Conservation (phyloP, 768 basidiomycete genomes). For the Pisolithus sp. region DNA sequence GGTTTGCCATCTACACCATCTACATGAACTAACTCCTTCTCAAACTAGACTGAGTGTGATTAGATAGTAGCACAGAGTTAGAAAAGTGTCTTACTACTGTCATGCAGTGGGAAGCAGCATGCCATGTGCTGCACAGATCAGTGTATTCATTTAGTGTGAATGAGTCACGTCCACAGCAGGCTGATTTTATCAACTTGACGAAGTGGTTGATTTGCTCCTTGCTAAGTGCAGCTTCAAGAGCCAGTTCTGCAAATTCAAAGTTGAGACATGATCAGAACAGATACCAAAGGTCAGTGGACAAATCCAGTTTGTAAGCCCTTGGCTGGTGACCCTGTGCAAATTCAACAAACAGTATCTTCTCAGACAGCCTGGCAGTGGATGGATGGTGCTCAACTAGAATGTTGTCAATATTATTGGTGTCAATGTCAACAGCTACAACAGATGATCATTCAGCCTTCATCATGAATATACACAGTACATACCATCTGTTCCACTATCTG, state of each 20-base stretch:
- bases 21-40: slow-evolving; percentile 11
- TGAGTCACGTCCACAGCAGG: neutral
- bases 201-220: slow-evolving; percentile 12
- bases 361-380: too few species aligned
- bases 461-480: neutral
- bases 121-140: slow-evolving; percentile 20
- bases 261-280: slow-evolving; percentile 24
- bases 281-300: slow-evolving; percentile 20
- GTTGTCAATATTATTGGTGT: too few species aligned
- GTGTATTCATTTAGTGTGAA: slow-evolving; percentile 13
- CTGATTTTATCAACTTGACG: slow-evolving; percentile 12
- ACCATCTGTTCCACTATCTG: neutral
- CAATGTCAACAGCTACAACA: too few species aligned
- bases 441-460: neutral
- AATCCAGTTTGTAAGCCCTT: neutral
- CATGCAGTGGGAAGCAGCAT: slow-evolving; percentile 4
- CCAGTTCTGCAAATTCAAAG: slow-evolving; percentile 26
- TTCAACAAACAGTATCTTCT: too few species aligned
- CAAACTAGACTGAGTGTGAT: slow-evolving; percentile 7
- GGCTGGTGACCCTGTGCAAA: slow-evolving; percentile 1
- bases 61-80: neutral
- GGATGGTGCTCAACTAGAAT: too few species aligned
- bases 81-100: slow-evolving; percentile 1
- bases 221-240: slow-evolving; percentile 16
- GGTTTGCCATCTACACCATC: slow-evolving; percentile 11